Conservation (phyloP, 257 asterid genomes). For the Nicotiana tomentosiformis region DNA sequence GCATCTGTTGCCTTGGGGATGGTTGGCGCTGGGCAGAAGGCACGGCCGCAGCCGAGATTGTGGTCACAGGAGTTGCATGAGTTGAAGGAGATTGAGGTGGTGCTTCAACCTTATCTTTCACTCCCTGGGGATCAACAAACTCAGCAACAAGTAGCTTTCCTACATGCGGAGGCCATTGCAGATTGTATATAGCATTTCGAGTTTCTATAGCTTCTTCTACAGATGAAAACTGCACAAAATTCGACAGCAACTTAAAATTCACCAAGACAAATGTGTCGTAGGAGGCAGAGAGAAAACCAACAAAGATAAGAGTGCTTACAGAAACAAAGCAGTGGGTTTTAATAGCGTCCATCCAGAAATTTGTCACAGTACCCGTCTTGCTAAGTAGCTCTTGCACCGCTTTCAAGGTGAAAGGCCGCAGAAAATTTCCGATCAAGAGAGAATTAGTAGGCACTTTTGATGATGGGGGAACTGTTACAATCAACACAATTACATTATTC, state of each 20-base stretch:
- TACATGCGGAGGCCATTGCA: constrained; percentile 89
- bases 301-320: constrained; percentile 43
- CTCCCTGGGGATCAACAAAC: constrained; percentile 76
- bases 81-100: constrained; percentile 32
- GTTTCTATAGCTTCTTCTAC: constrained; percentile 27
- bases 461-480: constrained; percentile 11
- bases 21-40: constrained; percentile 40
- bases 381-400: too few relatives aligned
- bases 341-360: too few relatives aligned
- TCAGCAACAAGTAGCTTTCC: constrained; percentile 21
- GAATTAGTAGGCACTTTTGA: constrained; percentile 53
- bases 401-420: constrained; percentile 46
- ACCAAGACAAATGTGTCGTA: background rate
- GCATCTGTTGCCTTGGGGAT: constrained; percentile 20
- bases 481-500: constrained; percentile 33
- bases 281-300: constrained; percentile 19
- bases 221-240: background rate
- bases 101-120: constrained; percentile 29
- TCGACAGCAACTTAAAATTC: background rate
- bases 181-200: constrained; percentile 80
- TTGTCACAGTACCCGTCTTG: too few relatives aligned
- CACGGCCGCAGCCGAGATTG: constrained; percentile 20
- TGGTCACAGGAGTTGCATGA: constrained; percentile 28
- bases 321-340: too few relatives aligned
- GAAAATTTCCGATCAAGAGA: constrained; percentile 69